Evolutionary conservation across 768 basidiomycete genomes (phyloP).

Genomic region (Leccinum aurantiacum): DNA sequence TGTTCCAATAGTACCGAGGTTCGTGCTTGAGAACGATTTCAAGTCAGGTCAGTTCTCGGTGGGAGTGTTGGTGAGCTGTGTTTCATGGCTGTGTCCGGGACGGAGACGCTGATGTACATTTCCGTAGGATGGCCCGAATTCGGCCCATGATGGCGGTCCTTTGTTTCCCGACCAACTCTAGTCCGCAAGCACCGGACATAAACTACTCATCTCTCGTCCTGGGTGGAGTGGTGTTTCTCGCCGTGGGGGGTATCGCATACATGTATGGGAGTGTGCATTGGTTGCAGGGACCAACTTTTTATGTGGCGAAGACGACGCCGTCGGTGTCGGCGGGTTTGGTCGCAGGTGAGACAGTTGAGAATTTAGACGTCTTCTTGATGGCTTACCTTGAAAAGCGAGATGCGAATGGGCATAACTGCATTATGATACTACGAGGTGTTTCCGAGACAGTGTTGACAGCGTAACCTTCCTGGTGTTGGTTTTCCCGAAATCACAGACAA

Average conservation of each 20-base stretch:
- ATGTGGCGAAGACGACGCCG: neutral
- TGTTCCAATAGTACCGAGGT: slow-evolving; percentile 46
- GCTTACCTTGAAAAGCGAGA: neutral
- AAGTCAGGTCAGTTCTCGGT: slow-evolving; percentile 47
- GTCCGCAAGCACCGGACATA: too few relatives aligned
- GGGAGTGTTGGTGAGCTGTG: slow-evolving; percentile 35
- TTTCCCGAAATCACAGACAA: too few relatives aligned
- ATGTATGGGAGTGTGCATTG: too few relatives aligned
- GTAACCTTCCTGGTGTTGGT: neutral
- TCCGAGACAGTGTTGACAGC: neutral
- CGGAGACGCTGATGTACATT: neutral
- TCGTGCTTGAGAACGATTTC: slow-evolving; percentile 41
- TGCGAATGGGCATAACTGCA: neutral
- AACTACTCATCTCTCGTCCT: too few relatives aligned
- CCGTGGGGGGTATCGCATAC: too few relatives aligned
- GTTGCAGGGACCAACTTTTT: neutral
- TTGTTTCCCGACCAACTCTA: too few relatives aligned
- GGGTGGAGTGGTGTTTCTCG: too few relatives aligned
- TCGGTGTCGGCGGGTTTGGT: neutral
- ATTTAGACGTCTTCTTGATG: neutral
- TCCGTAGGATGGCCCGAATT: too few relatives aligned
- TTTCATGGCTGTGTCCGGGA: too few relatives aligned
- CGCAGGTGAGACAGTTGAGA: neutral
- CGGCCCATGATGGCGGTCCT: too few relatives aligned
- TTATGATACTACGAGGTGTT: neutral